Conservation (phyloP, 371 early-diverging fungal genomes). For the Syncephalis plumigaleata region DNA sequence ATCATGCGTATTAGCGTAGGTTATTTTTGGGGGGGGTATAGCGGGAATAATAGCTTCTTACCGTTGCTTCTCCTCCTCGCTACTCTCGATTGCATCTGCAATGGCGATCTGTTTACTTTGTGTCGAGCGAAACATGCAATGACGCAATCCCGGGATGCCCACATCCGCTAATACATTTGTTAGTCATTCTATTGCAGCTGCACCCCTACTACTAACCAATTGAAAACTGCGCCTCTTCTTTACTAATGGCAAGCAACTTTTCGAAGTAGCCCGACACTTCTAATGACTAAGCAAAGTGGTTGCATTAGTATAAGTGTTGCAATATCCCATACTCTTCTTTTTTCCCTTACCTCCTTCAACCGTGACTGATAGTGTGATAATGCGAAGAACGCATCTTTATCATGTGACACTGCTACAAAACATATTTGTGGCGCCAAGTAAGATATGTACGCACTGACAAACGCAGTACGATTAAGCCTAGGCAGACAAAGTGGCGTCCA, state of each 20-base stretch:
- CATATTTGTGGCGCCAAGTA: conserved; percentile 52
- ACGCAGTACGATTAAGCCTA: conserved; percentile 71
- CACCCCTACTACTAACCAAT: not conserved
- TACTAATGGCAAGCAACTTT: conserved; percentile 4
- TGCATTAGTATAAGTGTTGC: too few species aligned
- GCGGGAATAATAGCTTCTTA: conserved; percentile 4
- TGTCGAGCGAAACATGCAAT: conserved; percentile 58
- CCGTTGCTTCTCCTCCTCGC: conserved; percentile 18
- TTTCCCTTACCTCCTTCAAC: conserved; percentile 34
- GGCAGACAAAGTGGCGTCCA: conserved; percentile 96
- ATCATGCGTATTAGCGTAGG: not conserved
- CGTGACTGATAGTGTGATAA: conserved; percentile 46
- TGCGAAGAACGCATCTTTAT: conserved; percentile 68
- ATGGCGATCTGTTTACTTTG: conserved; percentile 46
- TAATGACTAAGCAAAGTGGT: too few species aligned
- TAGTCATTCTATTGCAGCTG: not conserved
- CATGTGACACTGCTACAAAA: conserved; percentile 56
- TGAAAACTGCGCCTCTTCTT: conserved; percentile 6
- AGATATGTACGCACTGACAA: conserved; percentile 75
- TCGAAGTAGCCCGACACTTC: too few species aligned
- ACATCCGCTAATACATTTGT: conserved; percentile 21
- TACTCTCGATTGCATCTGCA: conserved; percentile 30
- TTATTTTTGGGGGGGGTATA: not conserved
- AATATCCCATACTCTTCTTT: too few species aligned
- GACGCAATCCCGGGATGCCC: conserved; percentile 46